phyloP scores from a whole-genome alignment of 768 basidiomycete species.

The Hypholoma fasciculare region DNA sequence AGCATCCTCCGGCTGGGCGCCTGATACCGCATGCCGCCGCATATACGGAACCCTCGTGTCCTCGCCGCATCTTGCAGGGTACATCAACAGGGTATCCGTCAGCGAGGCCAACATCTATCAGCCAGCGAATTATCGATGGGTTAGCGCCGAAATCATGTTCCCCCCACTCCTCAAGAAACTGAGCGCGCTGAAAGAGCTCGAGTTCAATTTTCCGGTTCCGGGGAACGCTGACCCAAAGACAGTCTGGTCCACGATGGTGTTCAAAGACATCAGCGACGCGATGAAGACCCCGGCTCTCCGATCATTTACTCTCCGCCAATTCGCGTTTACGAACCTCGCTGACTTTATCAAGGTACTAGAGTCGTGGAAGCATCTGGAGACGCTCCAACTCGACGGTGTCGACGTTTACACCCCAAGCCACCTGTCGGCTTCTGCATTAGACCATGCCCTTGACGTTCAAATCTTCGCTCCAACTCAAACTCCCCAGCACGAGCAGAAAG shows the following conservation, averaged over 20 bases:
- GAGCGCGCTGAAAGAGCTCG: constrained; percentile 13
- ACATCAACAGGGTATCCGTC: constrained; percentile 20
- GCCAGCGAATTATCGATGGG: constrained; percentile 20
- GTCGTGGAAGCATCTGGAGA: constrained; percentile 14
- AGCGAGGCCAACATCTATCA: constrained; percentile 12
- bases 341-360: constrained; percentile 21
- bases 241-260: constrained; percentile 22
- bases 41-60: constrained; percentile 15
- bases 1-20: constrained; percentile 11
- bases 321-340: constrained; percentile 15
- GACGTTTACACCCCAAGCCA: constrained; percentile 15
- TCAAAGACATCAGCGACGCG: constrained; percentile 22
- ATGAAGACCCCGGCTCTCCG: constrained; percentile 13
- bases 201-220: constrained; percentile 21
- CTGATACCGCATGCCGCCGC: constrained; percentile 20
- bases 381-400: constrained; percentile 20
- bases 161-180: constrained; percentile 20
- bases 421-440: constrained; percentile 15
- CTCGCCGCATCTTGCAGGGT: constrained; percentile 22
- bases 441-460: constrained; percentile 14
- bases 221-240: constrained; percentile 13
- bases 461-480: not conserved
- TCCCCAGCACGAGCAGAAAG: constrained; percentile 6
- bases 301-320: constrained; percentile 21
- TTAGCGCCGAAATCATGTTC: constrained; percentile 20